Base-by-base conservation (phyloP, 768 basidiomycete genomes). In the Podaxis carcinomalis region DNA sequence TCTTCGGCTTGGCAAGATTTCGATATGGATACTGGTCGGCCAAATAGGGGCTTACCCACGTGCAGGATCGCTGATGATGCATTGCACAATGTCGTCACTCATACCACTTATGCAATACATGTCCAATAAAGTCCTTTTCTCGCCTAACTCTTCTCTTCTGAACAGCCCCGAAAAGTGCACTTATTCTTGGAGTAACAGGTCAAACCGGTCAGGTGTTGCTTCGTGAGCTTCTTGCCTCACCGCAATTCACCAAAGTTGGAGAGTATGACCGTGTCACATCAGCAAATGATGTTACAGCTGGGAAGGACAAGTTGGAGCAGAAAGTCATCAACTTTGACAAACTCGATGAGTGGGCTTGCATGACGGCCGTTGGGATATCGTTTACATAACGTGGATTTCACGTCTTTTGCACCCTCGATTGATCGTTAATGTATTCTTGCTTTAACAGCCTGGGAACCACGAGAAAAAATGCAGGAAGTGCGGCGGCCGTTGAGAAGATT, bases 181-280 rank as follows among this genome's bases (percentile, higher is more conserved):
- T 93, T 59, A 74, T 93, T 21, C 65, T 93, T 46, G 92, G 92
- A 19, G 86, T 85, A 1, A 92, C 91, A 0, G 92, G 92, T 53
- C 84, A 84, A 54, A 79, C 79, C 2, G 92, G 92, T 36, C 80
- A 79, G 42, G 73, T 80, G 42, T 73, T 91, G 47, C 80, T 93
- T 14, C 74, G 74, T 23, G 80, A 87, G 52, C 80, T 92, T 5
- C 82, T 93, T 28, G 72, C 77, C 1, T 84, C 81, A 13, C 67
- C 81, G 21, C 70, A 84, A 27, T 86, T 81, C 74, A 70, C 80
- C 1, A 79, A 78, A 46, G 84, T 93, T 2, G 83, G 80, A 57
- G 90, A 92, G 63, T 89, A 84, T 61, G 92, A 92, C 0, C 80
- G 92, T 19, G 74, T 87, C 11, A 89, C 86, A 0, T 63, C 81